Evolutionary conservation across 2,329 filamentous ascomycete species (phyloP), one percentile per base, ranked within the genome.

Genomic region (Ceratocystis alfenasii): DNA sequence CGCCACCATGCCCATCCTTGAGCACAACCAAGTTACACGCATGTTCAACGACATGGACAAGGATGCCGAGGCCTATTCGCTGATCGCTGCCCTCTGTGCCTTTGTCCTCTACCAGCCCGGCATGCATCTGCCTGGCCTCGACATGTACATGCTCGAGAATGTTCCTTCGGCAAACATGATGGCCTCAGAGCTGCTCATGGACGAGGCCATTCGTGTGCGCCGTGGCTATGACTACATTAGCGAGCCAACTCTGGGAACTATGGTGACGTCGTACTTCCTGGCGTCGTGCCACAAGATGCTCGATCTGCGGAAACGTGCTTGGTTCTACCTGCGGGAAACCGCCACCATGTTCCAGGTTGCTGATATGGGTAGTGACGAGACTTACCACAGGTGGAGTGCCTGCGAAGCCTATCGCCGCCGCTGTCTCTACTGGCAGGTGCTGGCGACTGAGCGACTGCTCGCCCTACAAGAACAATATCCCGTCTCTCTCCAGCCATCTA

Each of bases 261-360:
- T 89, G 12, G 83, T 86, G 67, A 90, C 87, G n/a, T 90, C 87
- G 65, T 90, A 89, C 74, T 91, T 93, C 73, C 74, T 93, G 30
- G 91, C 89, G 70, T 87, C 83, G 46, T 79, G 86, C 73, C 87
- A 91, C 73, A 66, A 64, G 36, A 64, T 66, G 30, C 55, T 68
- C 33, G 64, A 66, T 2, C 22, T 64, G 12, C 53, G 57, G 45
- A 85, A 88, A 69, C 85, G 86, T 73, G 88, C 88, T 1, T 93
- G 89, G 88, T 91, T 86, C 72, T 85, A 90, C 72, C 77, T 93
- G 8, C 84, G 88, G 30, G 89, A 94, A 74, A 87, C 87, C 5
- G 87, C 85, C 1, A 91, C 88, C 5, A 78, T 93, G 74, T 79
- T 82, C 33, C 80, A 84, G 70, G 81, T 87, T 70, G 74, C 78